Conservation (phyloP, 1,284 basidiomycete species). For the Pyrrhoderma lamaoense region DNA sequence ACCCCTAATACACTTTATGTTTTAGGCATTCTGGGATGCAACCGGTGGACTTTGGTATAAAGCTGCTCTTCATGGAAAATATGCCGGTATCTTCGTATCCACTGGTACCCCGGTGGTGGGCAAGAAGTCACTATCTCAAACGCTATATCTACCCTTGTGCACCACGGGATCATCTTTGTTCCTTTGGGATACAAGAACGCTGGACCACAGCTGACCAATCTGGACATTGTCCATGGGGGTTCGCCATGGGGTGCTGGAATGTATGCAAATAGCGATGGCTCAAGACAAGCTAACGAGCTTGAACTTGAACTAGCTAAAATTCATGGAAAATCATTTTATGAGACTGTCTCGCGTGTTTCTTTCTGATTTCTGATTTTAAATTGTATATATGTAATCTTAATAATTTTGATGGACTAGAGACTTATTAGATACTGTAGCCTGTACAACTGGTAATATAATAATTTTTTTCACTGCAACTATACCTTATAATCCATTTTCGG, state of each 20-base stretch:
- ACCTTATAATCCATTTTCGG: too few species aligned
- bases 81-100: conserved; percentile 66
- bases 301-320: conserved; percentile 60
- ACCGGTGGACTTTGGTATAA: conserved; percentile 73
- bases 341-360: conserved; percentile 37
- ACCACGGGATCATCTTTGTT: conserved; percentile 77
- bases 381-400: too few species aligned
- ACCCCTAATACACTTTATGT: not conserved
- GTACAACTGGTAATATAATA: too few species aligned
- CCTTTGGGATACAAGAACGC: conserved; percentile 69
- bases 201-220: conserved; percentile 50
- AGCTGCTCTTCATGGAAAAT: conserved; percentile 76
- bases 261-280: conserved; percentile 56
- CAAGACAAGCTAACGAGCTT: conserved; percentile 50
- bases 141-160: conserved; percentile 65
- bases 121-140: conserved; percentile 66
- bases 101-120: conserved; percentile 61
- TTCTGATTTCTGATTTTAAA: conserved; percentile 21
- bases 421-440: too few species aligned
- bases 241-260: conserved; percentile 74
- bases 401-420: too few species aligned
- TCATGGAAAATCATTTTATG: conserved; percentile 60
- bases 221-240: conserved; percentile 65
- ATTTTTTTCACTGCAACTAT: too few species aligned
- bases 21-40: conserved; percentile 71